Evolutionary conservation across 805 yeast genomes (phyloP).

Genomic region (Candida morakotiae): DNA sequence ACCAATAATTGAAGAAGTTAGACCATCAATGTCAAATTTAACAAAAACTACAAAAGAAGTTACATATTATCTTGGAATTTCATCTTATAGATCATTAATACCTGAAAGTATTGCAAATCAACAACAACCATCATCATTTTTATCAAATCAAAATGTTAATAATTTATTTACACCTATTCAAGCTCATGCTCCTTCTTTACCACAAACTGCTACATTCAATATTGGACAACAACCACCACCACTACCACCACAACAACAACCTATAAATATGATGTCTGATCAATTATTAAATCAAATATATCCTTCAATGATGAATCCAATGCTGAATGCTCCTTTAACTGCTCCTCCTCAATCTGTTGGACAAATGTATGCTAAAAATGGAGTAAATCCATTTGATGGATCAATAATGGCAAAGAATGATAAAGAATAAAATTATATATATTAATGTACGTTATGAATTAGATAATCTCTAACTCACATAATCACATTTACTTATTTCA

Average conservation of each 20-base stretch:
- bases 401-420: constrained; percentile 22
- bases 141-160: constrained; percentile 28
- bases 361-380: constrained; percentile 31
- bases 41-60: constrained; percentile 91
- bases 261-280: constrained; percentile 2
- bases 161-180: constrained; percentile 29
- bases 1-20: constrained; percentile 72
- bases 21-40: constrained; percentile 74
- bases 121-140: constrained; percentile 10
- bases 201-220: constrained; percentile 7
- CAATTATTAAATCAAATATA: neutral
- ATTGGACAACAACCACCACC: constrained; percentile 15
- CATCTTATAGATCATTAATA: constrained; percentile 29
- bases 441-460: neutral
- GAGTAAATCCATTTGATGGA: constrained; percentile 38
- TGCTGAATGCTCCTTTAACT: constrained; percentile 10
- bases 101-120: constrained; percentile 14
- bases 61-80: constrained; percentile 71
- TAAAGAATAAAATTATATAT: neutral
- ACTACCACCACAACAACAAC: constrained; percentile 25
- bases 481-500: no score
- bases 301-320: neutral
- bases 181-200: constrained; percentile 18
- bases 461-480: no score
- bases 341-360: constrained; percentile 31